These are phyloP conservation scores for Sugiyamaella novakii DNA, from an alignment of 1,139 yeast genomes.

Conservation along the genomic window DNA sequence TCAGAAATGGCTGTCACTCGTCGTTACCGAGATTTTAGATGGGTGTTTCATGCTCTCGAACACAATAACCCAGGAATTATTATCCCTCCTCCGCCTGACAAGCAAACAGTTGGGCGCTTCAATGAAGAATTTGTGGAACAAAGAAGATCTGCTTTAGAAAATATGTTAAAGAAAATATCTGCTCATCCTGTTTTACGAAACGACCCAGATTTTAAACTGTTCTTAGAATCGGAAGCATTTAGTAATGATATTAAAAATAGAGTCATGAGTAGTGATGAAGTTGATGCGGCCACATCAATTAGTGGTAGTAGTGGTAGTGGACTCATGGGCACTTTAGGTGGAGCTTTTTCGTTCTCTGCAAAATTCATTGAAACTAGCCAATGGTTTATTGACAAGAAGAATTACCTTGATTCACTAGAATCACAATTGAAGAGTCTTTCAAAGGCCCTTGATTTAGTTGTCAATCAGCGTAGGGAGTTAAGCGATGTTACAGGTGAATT, in stretches of 20 bases:
- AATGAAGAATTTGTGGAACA: conserved; percentile 86
- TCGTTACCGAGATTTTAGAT: conserved; percentile 77
- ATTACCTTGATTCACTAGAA: conserved; percentile 72
- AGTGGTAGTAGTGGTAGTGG: conserved; percentile 46
- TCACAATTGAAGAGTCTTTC: conserved; percentile 68
- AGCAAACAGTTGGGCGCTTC: conserved; percentile 87
- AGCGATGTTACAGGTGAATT: conserved; percentile 67
- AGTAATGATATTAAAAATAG: conserved; percentile 49
- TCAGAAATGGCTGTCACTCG: conserved; percentile 60
- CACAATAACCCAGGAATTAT: conserved; percentile 86
- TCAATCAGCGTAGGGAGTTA: conserved; percentile 74
- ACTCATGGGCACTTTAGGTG: conserved; percentile 61
- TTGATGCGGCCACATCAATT: conserved; percentile 30
- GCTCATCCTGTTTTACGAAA: conserved; percentile 57
- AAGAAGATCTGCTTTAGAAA: conserved; percentile 82
- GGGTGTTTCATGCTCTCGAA: conserved; percentile 89
- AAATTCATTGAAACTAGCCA: conserved; percentile 76
- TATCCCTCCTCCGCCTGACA: conserved; percentile 96
- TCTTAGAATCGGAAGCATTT: conserved; percentile 75
- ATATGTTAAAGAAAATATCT: conserved; percentile 75
- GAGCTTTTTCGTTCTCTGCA: conserved; percentile 57
- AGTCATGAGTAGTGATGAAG: conserved; percentile 32
- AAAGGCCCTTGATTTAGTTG: conserved; percentile 72
- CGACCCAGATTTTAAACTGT: conserved; percentile 77
- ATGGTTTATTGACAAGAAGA: conserved; percentile 69